Evolutionary conservation across 2,329 filamentous ascomycete genomes (phyloP).

Genomic region (Rhexocercosporidium sp.): DNA sequence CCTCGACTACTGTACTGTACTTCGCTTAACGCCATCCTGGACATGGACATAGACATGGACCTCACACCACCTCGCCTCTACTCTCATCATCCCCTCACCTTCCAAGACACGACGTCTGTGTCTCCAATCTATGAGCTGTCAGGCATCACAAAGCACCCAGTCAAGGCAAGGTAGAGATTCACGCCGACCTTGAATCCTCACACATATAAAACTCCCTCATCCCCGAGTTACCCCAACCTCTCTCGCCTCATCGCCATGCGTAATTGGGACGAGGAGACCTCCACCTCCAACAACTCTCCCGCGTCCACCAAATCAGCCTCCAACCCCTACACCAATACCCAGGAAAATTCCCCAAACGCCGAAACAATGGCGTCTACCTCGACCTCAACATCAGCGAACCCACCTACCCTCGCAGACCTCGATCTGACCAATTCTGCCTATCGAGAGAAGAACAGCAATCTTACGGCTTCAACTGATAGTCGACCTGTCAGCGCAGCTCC

Average conservation of each 20-base stretch:
- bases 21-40: no score
- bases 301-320: not conserved
- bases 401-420: not conserved
- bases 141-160: constrained; percentile 3
- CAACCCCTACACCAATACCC: not conserved
- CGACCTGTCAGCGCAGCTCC: not conserved
- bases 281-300: constrained; percentile 7
- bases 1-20: no score
- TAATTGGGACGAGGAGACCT: constrained; percentile 14
- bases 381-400: not conserved
- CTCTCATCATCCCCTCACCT: not conserved
- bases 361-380: not conserved
- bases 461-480: constrained; percentile 11
- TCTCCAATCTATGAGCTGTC: constrained; percentile 1
- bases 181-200: not conserved
- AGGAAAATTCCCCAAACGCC: not conserved
- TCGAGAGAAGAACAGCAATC: constrained; percentile 13
- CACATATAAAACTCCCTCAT: not conserved
- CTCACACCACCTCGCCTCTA: not conserved
- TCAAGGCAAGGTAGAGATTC: not conserved
- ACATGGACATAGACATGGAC: no score
- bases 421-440: constrained; percentile 3
- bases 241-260: constrained; percentile 13
- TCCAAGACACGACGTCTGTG: not conserved
- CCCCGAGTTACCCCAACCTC: not conserved